Percentiles rank a stretch among this genome's conserved stretches.
Conservation (phyloP, 1,284 basidiomycete species). For the Boletellus sp. region DNA sequence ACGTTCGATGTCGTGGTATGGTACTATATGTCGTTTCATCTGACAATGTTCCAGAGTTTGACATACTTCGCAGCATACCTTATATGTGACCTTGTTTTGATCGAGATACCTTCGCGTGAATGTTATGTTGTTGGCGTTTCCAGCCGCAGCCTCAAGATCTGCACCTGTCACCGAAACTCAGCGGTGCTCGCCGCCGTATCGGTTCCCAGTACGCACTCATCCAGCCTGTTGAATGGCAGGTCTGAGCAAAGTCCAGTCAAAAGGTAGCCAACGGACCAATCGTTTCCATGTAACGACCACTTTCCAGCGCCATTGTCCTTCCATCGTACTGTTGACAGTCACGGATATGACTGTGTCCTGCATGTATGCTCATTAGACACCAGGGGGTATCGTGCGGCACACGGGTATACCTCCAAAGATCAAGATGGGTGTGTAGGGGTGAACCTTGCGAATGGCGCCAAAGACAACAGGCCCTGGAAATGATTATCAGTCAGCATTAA, state of each 20-base stretch:
- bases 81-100: conserved; percentile 68
- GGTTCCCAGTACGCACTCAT: conserved; percentile 24
- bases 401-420: conserved; percentile 62
- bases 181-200: not conserved
- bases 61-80: conserved; percentile 36
- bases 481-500: not conserved
- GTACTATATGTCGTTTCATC: conserved; percentile 40
- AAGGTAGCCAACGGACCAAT: conserved; percentile 46
- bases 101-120: conserved; percentile 73
- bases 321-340: conserved; percentile 66
- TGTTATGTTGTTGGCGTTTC: conserved; percentile 46
- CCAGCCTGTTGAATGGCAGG: conserved; percentile 23
- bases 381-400: not conserved
- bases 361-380: not conserved
- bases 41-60: not conserved
- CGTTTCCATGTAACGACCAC: conserved; percentile 86
- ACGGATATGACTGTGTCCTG: conserved; percentile 74
- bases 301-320: conserved; percentile 71
- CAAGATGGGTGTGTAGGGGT: conserved; percentile 71
- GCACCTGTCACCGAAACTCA: conserved; percentile 37
- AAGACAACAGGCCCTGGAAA: conserved; percentile 63
- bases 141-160: conserved; percentile 41
- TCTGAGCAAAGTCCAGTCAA: not conserved
- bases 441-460: conserved; percentile 67
- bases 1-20: conserved; percentile 44